phyloP scores from a whole-genome alignment of 2,329 filamentous ascomycete genomes.

The Epichloe coenophiala region DNA sequence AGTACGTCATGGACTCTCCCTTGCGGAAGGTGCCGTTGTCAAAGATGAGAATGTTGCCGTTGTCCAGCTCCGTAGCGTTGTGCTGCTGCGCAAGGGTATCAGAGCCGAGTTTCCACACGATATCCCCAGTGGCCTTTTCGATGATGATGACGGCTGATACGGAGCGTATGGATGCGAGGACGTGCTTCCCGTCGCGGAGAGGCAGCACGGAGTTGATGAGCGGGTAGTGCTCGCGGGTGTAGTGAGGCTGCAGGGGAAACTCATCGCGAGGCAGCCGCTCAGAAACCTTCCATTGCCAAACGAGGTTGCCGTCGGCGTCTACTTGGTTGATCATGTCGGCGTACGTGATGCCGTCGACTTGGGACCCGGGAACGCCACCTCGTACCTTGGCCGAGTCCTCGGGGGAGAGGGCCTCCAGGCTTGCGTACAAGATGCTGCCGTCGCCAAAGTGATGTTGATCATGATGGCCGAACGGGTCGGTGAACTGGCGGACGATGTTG shows the following conservation, averaged over 20 bases:
- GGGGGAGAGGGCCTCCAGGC: constrained; percentile 14
- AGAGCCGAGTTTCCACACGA: constrained; percentile 14
- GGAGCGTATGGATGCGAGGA: constrained; percentile 16
- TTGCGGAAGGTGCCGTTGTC: constrained; percentile 17
- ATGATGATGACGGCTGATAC: constrained; percentile 17
- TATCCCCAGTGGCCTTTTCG: constrained; percentile 12
- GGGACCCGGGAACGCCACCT: constrained; percentile 13
- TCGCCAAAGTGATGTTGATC: constrained; percentile 17
- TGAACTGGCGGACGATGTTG: constrained; percentile 15
- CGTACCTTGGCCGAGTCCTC: constrained; percentile 14
- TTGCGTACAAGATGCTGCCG: constrained; percentile 14
- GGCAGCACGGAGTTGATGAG: constrained; percentile 18
- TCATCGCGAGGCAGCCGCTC: constrained; percentile 13
- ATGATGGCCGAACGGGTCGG: constrained; percentile 15
- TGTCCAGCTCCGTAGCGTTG: constrained; percentile 16
- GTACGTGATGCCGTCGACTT: constrained; percentile 15
- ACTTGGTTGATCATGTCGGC: constrained; percentile 18
- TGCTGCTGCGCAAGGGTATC: constrained; percentile 16
- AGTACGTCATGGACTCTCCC: constrained; percentile 17
- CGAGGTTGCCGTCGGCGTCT: constrained; percentile 10
- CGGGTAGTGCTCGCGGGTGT: constrained; percentile 18
- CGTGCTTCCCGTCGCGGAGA: constrained; percentile 14
- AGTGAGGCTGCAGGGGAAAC: constrained; percentile 17
- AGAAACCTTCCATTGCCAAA: constrained; percentile 19
- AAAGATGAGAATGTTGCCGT: constrained; percentile 19